phyloP scores from a whole-genome alignment of 1,139 yeast species.

The Sugiyamaella grinbergsii region DNA sequence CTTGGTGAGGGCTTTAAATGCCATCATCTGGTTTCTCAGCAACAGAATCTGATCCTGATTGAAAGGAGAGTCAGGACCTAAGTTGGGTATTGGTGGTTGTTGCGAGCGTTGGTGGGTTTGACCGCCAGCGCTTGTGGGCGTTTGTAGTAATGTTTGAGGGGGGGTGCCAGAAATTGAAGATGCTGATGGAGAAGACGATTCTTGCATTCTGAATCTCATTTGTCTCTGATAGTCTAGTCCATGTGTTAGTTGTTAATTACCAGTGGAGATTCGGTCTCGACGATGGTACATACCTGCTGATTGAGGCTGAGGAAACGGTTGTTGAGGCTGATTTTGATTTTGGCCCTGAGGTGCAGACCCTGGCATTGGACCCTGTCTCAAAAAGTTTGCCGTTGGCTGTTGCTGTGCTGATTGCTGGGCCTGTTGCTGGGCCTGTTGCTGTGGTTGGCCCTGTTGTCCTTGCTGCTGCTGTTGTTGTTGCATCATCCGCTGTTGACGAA shows the following conservation, averaged over 20 bases:
- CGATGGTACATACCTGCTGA: too few species aligned
- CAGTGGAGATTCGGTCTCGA: too few species aligned
- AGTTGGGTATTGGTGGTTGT: constrained; percentile 23
- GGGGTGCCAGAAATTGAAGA: constrained; percentile 4
- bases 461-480: constrained; percentile 53
- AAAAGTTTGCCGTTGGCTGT: constrained; percentile 9
- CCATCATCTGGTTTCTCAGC: constrained; percentile 68
- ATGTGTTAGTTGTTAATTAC: constrained; percentile 1
- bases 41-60: constrained; percentile 52
- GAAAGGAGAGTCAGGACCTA: constrained; percentile 31
- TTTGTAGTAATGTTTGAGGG: constrained; percentile 10
- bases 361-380: constrained; percentile 8
- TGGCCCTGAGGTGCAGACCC: constrained; percentile 3
- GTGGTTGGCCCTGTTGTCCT: constrained; percentile 33
- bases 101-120: constrained; percentile 18
- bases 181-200: background rate
- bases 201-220: constrained; percentile 6
- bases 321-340: constrained; percentile 9
- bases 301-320: background rate
- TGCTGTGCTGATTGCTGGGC: constrained; percentile 5
- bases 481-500: constrained; percentile 39
- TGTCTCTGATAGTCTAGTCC: constrained; percentile 7
- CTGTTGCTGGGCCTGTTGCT: constrained; percentile 22
- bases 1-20: constrained; percentile 70
- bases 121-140: constrained; percentile 13